These are phyloP conservation scores for Xerocomellus chrysenteron DNA, from an alignment of 768 basidiomycete species.

Conservation along the genomic window DNA sequence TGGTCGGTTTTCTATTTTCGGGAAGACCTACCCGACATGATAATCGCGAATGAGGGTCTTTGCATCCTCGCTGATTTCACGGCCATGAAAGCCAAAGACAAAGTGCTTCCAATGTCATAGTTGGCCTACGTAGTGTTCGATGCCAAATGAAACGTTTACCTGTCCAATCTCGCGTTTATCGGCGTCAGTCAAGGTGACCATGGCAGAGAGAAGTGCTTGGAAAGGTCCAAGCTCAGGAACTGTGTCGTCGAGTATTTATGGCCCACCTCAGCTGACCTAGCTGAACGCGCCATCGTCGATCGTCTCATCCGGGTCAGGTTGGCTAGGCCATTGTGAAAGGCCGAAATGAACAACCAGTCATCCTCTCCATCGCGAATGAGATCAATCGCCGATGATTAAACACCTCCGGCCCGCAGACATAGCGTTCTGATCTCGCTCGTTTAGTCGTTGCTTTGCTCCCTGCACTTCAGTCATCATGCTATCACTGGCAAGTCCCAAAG, in stretches of 20 bases:
- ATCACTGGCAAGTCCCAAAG: constrained; percentile 80
- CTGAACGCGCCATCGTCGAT: no score
- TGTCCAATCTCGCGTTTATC: constrained; percentile 48
- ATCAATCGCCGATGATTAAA: constrained; percentile 81
- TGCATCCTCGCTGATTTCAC: constrained; percentile 49
- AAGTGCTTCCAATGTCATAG: constrained; percentile 52
- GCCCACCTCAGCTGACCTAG: no score
- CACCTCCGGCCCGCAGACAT: constrained; percentile 59
- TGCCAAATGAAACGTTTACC: constrained; percentile 20
- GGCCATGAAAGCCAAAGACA: constrained; percentile 67
- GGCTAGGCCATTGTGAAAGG: no score
- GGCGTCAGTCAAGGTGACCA: constrained; percentile 34
- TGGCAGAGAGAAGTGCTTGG: background rate
- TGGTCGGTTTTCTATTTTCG: no score
- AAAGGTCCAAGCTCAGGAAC: background rate
- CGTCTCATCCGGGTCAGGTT: no score
- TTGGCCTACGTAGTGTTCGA: background rate
- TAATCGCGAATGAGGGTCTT: constrained; percentile 59
- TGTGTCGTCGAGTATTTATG: background rate
- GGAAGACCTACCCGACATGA: constrained; percentile 47
- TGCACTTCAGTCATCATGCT: constrained; percentile 45
- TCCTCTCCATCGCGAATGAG: constrained; percentile 62
- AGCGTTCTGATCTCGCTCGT: constrained; percentile 58
- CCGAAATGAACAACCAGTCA: constrained; percentile 56
- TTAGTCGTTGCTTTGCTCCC: constrained; percentile 1